phyloP scores from a whole-genome alignment of 441 rosid species.

The Erysimum cheiri region DNA sequence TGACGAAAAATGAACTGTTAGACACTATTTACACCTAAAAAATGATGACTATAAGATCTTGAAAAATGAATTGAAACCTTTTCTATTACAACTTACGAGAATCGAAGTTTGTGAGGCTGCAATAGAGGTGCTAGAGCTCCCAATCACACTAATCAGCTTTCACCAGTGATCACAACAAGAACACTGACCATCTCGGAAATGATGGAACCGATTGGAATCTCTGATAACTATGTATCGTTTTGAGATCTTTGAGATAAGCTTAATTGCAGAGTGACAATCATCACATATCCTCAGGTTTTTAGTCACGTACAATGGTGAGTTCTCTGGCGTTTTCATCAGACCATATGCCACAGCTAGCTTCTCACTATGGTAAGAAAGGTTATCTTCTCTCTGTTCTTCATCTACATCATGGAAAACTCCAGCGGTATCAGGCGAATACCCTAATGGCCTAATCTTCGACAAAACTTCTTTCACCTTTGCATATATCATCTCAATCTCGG shows the following conservation, averaged over 20 bases:
- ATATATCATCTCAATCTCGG: conserved; percentile 57
- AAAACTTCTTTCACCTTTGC: conserved; percentile 63
- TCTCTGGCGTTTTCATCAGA: conserved; percentile 61
- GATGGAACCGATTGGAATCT: conserved; percentile 84
- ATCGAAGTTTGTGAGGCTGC: neutral
- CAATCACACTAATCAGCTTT: conserved; percentile 24
- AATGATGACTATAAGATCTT: neutral
- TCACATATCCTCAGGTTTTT: conserved; percentile 87
- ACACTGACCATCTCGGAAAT: conserved; percentile 66
- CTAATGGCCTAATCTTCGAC: conserved; percentile 67
- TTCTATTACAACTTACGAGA: neutral
- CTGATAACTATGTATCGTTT: conserved; percentile 67
- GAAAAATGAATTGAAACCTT: neutral
- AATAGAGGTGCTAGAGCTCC: neutral
- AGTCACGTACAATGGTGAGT: conserved; percentile 62
- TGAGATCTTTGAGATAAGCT: conserved; percentile 65
- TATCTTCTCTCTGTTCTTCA: conserved; percentile 79
- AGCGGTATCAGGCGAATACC: conserved; percentile 68
- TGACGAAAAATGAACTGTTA: neutral
- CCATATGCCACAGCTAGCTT: conserved; percentile 88
- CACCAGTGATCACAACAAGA: conserved; percentile 81
- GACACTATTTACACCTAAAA: conserved; percentile 11
- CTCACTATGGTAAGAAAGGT: conserved; percentile 80
- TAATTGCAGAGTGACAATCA: conserved; percentile 89
- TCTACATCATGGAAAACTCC: conserved; percentile 75